Conservation (phyloP, 2,329 filamentous ascomycete species). For the Aspergillus oerlinghausenensis region DNA sequence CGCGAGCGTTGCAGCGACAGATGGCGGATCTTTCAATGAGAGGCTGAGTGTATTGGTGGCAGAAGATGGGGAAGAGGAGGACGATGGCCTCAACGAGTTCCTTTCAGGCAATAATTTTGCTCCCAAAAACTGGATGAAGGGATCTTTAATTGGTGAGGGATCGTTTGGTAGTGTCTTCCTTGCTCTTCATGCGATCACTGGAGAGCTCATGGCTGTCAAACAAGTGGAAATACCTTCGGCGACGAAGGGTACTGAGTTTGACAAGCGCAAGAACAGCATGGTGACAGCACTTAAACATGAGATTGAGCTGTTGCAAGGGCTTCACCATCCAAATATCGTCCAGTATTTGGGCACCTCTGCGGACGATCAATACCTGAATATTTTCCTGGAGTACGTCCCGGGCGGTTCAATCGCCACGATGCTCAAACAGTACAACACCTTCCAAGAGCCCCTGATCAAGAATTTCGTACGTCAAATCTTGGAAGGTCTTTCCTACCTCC, state of each 20-base stretch:
- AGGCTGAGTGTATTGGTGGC: conserved; percentile 77
- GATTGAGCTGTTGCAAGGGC: conserved; percentile 86
- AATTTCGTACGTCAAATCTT: conserved; percentile 97
- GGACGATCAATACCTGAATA: conserved; percentile 88
- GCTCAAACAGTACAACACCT: conserved; percentile 95
- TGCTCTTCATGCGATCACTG: conserved; percentile 89
- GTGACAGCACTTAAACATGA: conserved; percentile 95
- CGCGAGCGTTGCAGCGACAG: conserved; percentile 61
- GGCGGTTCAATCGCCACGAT: conserved; percentile 97
- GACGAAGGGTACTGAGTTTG: conserved; percentile 70
- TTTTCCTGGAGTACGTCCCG: conserved; percentile 98
- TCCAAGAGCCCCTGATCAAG: conserved; percentile 87
- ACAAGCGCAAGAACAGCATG: conserved; percentile 95
- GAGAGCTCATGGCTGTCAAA: conserved; percentile 96
- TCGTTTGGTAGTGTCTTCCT: conserved; percentile 96
- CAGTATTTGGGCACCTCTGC: conserved; percentile 95
- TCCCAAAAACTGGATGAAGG: conserved; percentile 99
- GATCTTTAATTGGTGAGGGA: conserved; percentile 91
- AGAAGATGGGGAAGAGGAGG: conserved; percentile 86
- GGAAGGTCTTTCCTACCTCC: conserved; percentile 85
- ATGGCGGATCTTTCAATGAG: conserved; percentile 71
- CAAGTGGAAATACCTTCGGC: conserved; percentile 89
- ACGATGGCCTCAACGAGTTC: conserved; percentile 86
- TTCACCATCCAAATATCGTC: conserved; percentile 95
- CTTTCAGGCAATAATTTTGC: conserved; percentile 90